phyloP scores from a whole-genome alignment of 108 stramenopile species.

The Schizochytrium sp. region DNA sequence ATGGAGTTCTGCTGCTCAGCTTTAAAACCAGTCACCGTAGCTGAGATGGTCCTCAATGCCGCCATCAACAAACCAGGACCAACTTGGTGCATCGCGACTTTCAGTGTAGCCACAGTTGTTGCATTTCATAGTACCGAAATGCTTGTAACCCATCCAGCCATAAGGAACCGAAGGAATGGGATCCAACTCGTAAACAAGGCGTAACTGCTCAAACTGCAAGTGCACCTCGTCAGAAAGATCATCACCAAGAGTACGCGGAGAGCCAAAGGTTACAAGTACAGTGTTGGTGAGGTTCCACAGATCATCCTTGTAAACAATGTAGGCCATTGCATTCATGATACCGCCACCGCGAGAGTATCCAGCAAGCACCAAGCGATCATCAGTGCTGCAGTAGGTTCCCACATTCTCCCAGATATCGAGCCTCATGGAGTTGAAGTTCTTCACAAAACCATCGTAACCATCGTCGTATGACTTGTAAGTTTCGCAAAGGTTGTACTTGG shows the following conservation, averaged over 20 bases:
- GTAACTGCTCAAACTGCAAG: background rate
- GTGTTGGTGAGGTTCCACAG: constrained; percentile 31
- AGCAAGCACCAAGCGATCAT: background rate
- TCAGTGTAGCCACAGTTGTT: background rate
- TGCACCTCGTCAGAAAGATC: background rate
- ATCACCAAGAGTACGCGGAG: constrained; percentile 2
- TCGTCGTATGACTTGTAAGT: background rate
- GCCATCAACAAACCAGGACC: background rate
- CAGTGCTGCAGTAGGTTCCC: background rate
- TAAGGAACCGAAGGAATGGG: background rate
- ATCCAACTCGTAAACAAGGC: background rate
- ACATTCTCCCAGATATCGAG: background rate
- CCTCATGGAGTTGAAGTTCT: constrained; percentile 30
- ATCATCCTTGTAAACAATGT: constrained; percentile 1
- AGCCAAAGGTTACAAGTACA: constrained; percentile 34
- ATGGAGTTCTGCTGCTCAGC: background rate
- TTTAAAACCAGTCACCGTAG: constrained; percentile 4
- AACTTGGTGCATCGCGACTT: constrained; percentile 1
- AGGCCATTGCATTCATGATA: background rate
- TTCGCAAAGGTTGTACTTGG: constrained; percentile 5
- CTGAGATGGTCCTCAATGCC: background rate
- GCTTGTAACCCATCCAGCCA: constrained; percentile 60
- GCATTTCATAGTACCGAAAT: constrained; percentile 25
- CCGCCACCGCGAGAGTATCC: constrained; percentile 44
- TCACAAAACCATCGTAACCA: constrained; percentile 46